Evolutionary conservation across 192 early-diverging fungal species (phyloP).

Genomic region (Coemansia furcata): DNA sequence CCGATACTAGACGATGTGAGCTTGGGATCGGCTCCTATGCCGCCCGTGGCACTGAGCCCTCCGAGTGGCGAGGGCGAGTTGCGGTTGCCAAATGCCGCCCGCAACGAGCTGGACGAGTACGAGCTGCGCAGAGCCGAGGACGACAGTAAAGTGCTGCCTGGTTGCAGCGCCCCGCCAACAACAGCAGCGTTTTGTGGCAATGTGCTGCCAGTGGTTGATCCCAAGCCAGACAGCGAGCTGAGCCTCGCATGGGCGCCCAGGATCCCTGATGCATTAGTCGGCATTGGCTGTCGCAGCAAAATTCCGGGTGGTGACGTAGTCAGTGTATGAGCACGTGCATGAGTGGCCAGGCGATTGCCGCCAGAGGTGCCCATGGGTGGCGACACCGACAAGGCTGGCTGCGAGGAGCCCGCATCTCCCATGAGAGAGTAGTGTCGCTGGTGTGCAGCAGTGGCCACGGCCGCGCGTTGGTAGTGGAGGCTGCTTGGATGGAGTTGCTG

Average conservation of each 20-base stretch:
- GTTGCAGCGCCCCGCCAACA: neutral
- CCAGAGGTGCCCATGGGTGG: slow-evolving; percentile 8
- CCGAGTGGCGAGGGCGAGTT: slow-evolving; percentile 33
- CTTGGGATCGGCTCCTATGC: neutral
- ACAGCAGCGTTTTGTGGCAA: neutral
- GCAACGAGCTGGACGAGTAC: slow-evolving; percentile 50
- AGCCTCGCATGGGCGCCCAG: slow-evolving; percentile 44
- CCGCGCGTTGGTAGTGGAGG: slow-evolving; percentile 1
- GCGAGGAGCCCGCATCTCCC: neutral
- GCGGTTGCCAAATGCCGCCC: slow-evolving; percentile 41
- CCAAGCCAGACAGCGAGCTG: slow-evolving; percentile 28
- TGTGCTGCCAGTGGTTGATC: neutral
- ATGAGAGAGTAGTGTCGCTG: slow-evolving; percentile 29
- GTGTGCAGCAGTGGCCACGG: slow-evolving; percentile 1
- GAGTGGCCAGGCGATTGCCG: slow-evolving; percentile 6
- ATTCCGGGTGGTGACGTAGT: slow-evolving; percentile 22
- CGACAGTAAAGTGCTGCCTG: slow-evolving; percentile 11
- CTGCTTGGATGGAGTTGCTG: slow-evolving; percentile 2
- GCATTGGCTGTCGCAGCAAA: slow-evolving; percentile 7
- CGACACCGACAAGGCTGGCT: slow-evolving; percentile 5
- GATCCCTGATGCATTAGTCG: slow-evolving; percentile 37
- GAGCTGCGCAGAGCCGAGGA: slow-evolving; percentile 52
- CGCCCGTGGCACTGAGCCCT: neutral
- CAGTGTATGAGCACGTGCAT: slow-evolving; percentile 30
- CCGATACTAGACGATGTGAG: neutral